phyloP scores from a whole-genome alignment of 2,329 filamentous ascomycete species.

The Ophiostoma montium region DNA sequence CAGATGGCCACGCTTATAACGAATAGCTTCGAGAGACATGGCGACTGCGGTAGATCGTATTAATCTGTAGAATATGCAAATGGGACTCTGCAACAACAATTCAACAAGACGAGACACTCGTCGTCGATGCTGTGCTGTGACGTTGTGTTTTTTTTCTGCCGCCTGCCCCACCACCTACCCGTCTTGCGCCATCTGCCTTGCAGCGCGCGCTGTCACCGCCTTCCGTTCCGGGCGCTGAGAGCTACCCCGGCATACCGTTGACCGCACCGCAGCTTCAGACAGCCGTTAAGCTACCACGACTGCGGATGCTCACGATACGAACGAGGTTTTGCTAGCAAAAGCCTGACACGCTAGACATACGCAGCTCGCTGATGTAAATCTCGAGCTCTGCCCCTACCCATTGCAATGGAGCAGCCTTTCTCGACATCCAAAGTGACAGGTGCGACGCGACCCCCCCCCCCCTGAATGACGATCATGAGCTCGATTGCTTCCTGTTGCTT shows the following conservation, averaged over 20 bases:
- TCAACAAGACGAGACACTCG: background rate
- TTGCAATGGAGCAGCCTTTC: slow-evolving; percentile 49
- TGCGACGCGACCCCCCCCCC: slow-evolving; percentile 22
- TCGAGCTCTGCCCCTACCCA: background rate
- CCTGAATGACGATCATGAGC: background rate
- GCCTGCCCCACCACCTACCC: slow-evolving; percentile 3
- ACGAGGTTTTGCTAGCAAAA: too few relatives aligned
- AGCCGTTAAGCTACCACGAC: too few relatives aligned
- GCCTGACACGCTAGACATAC: too few relatives aligned
- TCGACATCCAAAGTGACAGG: slow-evolving; percentile 68
- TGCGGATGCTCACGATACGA: too few relatives aligned
- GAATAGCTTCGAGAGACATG: slow-evolving; percentile 53
- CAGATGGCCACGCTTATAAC: slow-evolving; percentile 56
- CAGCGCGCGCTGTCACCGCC: slow-evolving; percentile 6
- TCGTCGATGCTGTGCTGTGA: background rate
- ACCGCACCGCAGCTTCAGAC: too few relatives aligned
- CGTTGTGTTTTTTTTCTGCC: slow-evolving; percentile 6
- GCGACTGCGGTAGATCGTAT: too few relatives aligned
- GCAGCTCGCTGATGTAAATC: background rate
- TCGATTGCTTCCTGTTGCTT: background rate
- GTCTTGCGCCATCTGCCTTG: background rate
- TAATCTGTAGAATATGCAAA: too few relatives aligned
- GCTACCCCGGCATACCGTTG: too few relatives aligned
- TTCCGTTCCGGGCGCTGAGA: background rate
- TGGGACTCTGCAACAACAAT: too few relatives aligned